A percentile compares a stretch with the other conserved stretches of the same genome.
These are phyloP conservation scores for Dactylonectria macrodidyma DNA, from an alignment of 2,329 filamentous ascomycete genomes.

Conservation along the genomic window DNA sequence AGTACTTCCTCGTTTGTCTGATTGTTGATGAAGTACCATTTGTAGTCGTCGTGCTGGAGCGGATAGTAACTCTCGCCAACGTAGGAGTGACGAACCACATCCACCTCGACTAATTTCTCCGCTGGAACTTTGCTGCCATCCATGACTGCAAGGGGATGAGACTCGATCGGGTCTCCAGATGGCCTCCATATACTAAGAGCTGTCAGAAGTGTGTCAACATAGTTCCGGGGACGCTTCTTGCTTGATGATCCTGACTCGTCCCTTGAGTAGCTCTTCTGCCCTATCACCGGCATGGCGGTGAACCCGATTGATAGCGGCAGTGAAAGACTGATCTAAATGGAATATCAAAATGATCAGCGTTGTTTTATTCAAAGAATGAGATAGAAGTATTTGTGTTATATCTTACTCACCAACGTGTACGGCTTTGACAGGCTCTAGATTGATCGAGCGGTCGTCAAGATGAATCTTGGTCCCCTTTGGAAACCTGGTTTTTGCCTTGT, in stretches of 20 bases:
- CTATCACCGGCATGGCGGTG: slow-evolving; percentile 1
- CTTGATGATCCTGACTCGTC: slow-evolving; percentile 15
- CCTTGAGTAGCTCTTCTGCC: slow-evolving; percentile 5
- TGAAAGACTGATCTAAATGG: not conserved
- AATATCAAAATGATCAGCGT: not conserved
- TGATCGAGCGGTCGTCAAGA: slow-evolving; percentile 10
- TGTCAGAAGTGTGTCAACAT: not conserved
- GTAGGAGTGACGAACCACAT: slow-evolving; percentile 14
- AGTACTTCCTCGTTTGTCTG: slow-evolving; percentile 5
- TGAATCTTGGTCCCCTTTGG: slow-evolving; percentile 7
- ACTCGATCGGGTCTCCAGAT: not conserved
- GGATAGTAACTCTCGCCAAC: slow-evolving; percentile 12
- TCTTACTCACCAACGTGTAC: slow-evolving; percentile 9
- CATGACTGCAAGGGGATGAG: not conserved
- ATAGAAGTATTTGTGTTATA: no score
- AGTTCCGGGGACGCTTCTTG: not conserved
- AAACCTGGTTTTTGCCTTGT: not conserved
- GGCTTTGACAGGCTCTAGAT: not conserved
- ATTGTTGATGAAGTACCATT: slow-evolving; percentile 11
- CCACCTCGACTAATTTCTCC: slow-evolving; percentile 8
- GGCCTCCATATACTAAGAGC: slow-evolving; percentile 1
- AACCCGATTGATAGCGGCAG: slow-evolving; percentile 4
- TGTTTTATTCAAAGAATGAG: no score
- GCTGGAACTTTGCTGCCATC: not conserved
- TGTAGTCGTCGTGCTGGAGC: not conserved